Conservation (phyloP, 1,284 basidiomycete species). For the Tilletiopsis washingtonensis region DNA sequence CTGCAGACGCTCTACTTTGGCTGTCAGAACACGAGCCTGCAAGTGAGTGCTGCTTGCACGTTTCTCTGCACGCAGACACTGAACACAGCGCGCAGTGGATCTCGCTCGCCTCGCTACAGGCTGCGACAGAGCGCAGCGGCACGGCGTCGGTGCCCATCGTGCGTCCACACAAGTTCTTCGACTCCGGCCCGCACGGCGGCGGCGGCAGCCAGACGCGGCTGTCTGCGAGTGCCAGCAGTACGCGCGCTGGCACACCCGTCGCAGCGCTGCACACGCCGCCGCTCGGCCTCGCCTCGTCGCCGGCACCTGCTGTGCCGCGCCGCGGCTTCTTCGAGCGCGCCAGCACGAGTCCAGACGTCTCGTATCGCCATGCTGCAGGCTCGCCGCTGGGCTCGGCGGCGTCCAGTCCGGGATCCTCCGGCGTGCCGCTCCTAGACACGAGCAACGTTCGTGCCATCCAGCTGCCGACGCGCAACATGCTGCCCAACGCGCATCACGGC, state of each 20-base stretch:
- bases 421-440: background rate
- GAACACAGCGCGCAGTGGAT: too few species aligned
- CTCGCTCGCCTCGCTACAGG: background rate
- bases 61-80: background rate
- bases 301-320: too few species aligned
- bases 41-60: background rate
- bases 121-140: background rate
- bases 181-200: constrained; percentile 16
- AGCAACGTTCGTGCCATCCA: constrained; percentile 54
- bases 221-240: background rate
- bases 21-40: constrained; percentile 63
- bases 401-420: background rate
- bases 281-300: too few species aligned
- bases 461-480: constrained; percentile 46
- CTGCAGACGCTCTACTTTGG: constrained; percentile 74
- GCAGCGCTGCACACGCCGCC: background rate
- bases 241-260: too few species aligned
- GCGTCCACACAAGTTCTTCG: constrained; percentile 43
- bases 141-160: constrained; percentile 5
- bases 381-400: too few species aligned
- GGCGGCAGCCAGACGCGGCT: background rate
- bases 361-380: too few species aligned
- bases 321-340: too few species aligned
- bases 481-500: constrained; percentile 77
- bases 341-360: background rate